Conservation (phyloP, 345 rosid species). For the Eucalyptus albens region DNA sequence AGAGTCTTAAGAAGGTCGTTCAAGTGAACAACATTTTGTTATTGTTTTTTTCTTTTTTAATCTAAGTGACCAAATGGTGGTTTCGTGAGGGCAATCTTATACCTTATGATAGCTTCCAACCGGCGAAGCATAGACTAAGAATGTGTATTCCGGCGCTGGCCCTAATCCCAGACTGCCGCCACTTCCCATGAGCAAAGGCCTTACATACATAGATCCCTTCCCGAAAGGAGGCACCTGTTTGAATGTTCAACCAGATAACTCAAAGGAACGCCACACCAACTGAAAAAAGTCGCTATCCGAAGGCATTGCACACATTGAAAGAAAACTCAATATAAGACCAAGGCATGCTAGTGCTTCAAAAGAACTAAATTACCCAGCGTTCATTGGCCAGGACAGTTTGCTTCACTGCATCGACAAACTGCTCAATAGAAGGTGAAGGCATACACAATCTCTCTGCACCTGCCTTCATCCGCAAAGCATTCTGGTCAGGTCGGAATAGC, state of each 20-base stretch:
- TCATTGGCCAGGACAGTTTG: slow-evolving; percentile 27
- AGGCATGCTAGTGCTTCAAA: not conserved
- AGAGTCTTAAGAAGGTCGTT: not conserved
- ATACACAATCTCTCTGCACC: slow-evolving; percentile 34
- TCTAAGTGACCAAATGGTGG: not conserved
- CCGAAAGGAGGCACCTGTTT: slow-evolving; percentile 51
- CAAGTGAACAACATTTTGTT: not conserved
- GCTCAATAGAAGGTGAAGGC: slow-evolving; percentile 25
- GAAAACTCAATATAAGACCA: not conserved
- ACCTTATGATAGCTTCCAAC: slow-evolving; percentile 43
- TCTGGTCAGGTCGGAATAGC: slow-evolving; percentile 29
- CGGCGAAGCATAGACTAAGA: slow-evolving; percentile 36
- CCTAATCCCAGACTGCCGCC: slow-evolving; percentile 33
- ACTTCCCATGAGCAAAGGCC: slow-evolving; percentile 55
- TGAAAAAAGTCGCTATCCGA: not conserved
- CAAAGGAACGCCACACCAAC: not conserved
- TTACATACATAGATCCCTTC: slow-evolving; percentile 48
- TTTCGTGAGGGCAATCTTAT: not conserved
- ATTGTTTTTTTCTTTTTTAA: not conserved
- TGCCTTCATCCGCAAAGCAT: slow-evolving; percentile 26
- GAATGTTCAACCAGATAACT: not conserved
- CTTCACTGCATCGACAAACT: slow-evolving; percentile 24
- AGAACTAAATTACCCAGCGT: slow-evolving; percentile 14
- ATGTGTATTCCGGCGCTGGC: slow-evolving; percentile 39
- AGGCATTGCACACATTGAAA: not conserved